phyloP scores from a whole-genome alignment of 2,329 filamentous ascomycete species.

The Akanthomyces dipterigenus region DNA sequence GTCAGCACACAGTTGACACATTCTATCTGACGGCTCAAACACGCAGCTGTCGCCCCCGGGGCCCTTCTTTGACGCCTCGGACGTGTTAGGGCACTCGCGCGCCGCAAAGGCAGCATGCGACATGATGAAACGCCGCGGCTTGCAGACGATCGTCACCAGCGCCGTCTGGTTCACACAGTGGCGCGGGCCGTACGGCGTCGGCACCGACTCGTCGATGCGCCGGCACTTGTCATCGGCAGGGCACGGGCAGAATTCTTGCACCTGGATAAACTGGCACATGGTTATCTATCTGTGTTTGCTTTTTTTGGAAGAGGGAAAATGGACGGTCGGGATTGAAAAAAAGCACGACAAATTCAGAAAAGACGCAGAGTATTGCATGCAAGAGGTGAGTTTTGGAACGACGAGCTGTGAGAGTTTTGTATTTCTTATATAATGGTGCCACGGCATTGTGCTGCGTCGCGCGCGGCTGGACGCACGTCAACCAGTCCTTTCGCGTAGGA shows the following conservation, averaged over 20 bases:
- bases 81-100: slow-evolving; percentile 4
- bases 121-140: slow-evolving; percentile 5
- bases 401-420: background rate
- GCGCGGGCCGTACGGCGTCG: background rate
- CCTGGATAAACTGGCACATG: slow-evolving; percentile 9
- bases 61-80: background rate
- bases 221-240: background rate
- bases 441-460: background rate
- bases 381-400: background rate
- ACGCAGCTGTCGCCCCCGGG: background rate
- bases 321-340: no score
- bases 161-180: background rate
- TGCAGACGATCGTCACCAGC: background rate
- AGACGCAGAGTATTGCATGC: background rate
- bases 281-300: background rate
- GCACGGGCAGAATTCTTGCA: slow-evolving; percentile 4
- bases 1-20: slow-evolving; percentile 1
- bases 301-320: background rate
- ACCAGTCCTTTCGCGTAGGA: background rate
- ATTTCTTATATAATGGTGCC: background rate
- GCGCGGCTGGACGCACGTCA: background rate
- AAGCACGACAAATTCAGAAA: no score
- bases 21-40: background rate
- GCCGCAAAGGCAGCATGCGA: background rate
- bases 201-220: background rate